Evolutionary conservation across 345 rosid genomes (phyloP).

Genomic region (Populus tremula): DNA sequence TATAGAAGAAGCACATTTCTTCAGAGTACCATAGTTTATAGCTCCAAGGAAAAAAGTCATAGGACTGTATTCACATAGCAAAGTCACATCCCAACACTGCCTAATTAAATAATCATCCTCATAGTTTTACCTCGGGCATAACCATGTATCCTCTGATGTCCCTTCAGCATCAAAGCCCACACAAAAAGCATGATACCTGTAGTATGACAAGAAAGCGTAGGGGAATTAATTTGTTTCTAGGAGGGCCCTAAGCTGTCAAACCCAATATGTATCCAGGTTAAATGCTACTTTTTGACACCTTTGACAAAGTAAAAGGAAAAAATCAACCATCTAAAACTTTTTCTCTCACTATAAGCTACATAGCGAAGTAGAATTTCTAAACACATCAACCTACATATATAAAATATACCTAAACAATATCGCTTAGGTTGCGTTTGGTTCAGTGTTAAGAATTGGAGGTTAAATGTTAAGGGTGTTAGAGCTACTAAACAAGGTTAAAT

Average conservation of each 20-base stretch:
- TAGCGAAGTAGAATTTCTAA: neutral
- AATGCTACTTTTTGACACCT: neutral
- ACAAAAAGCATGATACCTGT: conserved; percentile 97
- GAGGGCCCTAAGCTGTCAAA: neutral
- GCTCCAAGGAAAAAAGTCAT: neutral
- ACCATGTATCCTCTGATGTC: conserved; percentile 83
- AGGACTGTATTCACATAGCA: conserved; percentile 14
- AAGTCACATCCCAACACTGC: conserved; percentile 22
- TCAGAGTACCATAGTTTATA: too few species aligned
- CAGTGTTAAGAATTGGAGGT: too few species aligned
- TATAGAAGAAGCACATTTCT: neutral
- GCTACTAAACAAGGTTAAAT: too few species aligned
- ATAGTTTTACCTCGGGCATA: conserved; percentile 80
- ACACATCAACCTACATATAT: too few species aligned
- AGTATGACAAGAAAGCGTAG: neutral
- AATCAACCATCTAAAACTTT: neutral
- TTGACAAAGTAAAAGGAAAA: neutral
- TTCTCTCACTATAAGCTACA: neutral
- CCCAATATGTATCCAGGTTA: neutral
- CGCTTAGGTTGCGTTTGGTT: too few species aligned
- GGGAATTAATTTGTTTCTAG: neutral
- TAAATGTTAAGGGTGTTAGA: too few species aligned
- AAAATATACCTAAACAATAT: too few species aligned
- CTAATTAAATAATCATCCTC: conserved; percentile 19
- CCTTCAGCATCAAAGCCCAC: conserved; percentile 91